phyloP scores from a whole-genome alignment of 208 protist genomes.

The Trypanosoma brucei region DNA sequence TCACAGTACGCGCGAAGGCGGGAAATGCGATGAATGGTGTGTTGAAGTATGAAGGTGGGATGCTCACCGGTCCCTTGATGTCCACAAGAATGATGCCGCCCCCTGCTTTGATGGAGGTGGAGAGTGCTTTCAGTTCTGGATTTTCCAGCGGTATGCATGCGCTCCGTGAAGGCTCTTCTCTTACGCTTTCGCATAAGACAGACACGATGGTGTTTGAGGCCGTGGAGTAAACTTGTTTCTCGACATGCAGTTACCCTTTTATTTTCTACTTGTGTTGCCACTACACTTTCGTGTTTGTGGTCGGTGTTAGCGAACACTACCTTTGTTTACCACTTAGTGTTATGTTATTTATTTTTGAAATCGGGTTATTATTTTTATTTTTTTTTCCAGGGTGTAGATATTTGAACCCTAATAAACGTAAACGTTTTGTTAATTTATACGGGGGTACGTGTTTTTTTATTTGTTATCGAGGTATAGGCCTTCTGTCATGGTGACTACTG shows the following conservation, averaged over 20 bases:
- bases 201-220: constrained; percentile 29
- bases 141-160: constrained; percentile 36
- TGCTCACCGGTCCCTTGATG: constrained; percentile 33
- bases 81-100: constrained; percentile 37
- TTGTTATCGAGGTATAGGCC: too few species aligned
- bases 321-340: too few species aligned
- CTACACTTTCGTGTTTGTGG: too few species aligned
- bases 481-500: too few species aligned
- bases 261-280: too few species aligned
- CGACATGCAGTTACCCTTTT: not conserved
- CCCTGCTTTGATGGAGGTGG: constrained; percentile 34
- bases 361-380: too few species aligned
- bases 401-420: too few species aligned
- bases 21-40: constrained; percentile 33
- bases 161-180: constrained; percentile 16
- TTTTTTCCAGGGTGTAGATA: too few species aligned
- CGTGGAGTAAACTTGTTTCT: not conserved
- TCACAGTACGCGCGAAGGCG: constrained; percentile 17
- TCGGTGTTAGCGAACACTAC: too few species aligned
- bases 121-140: constrained; percentile 27
- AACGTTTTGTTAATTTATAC: too few species aligned
- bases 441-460: too few species aligned
- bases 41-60: constrained; percentile 22
- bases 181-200: constrained; percentile 26
- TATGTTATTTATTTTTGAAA: too few species aligned